Conservation (phyloP, 192 early-diverging fungal species). For the Rhizophagus sp. region DNA sequence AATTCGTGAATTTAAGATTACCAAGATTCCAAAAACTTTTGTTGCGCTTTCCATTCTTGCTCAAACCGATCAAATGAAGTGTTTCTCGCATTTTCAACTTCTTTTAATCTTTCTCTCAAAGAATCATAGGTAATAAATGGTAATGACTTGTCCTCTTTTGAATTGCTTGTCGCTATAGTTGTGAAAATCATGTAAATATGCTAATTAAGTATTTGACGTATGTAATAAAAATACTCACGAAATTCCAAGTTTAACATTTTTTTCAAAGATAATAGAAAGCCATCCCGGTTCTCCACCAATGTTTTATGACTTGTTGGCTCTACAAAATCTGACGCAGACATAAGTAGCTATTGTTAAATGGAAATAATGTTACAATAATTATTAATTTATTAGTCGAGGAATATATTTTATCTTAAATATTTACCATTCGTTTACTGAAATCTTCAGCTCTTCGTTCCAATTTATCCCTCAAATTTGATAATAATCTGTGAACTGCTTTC, state of each 20-base stretch:
- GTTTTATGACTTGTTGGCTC: neutral
- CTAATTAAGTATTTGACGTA: neutral
- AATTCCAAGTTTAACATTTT: conserved; percentile 2
- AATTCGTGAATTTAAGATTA: neutral
- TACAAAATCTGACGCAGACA: neutral
- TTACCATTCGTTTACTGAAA: conserved; percentile 7
- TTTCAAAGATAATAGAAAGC: conserved; percentile 24
- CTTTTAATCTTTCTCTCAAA: conserved; percentile 8
- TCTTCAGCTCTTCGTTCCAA: neutral
- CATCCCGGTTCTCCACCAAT: conserved; percentile 12
- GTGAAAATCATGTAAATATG: neutral
- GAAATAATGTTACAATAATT: neutral
- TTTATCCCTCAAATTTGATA: neutral
- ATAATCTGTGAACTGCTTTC: neutral
- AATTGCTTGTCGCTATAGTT: neutral
- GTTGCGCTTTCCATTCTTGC: conserved; percentile 10
- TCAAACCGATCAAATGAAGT: neutral
- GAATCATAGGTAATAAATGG: conserved; percentile 15
- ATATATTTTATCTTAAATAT: too few relatives aligned
- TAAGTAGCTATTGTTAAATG: conserved; percentile 1
- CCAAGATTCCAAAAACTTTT: conserved; percentile 17
- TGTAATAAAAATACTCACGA: neutral
- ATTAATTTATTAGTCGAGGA: neutral
- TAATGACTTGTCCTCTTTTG: neutral
- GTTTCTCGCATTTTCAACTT: neutral